Percentiles rank a stretch among this genome's conserved stretches.
Conservation (phyloP, 164 flowering plant species). For the Liquidambar formosana region DNA sequence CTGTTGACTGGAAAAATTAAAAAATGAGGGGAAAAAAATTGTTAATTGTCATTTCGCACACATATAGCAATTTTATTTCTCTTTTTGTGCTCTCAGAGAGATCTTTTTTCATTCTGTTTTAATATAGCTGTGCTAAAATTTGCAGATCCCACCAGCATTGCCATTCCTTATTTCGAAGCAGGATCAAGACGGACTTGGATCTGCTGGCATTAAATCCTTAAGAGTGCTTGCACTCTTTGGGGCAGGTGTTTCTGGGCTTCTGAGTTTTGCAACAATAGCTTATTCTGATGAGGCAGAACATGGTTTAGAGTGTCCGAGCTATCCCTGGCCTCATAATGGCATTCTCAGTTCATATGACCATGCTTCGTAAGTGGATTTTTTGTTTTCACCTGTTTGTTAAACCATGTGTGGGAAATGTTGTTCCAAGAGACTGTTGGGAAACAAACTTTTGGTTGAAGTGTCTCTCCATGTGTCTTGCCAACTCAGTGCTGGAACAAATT, state of each 20-base stretch:
- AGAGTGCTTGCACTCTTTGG: constrained; percentile 75
- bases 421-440: not conserved
- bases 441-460: too few species aligned
- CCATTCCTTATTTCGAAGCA: constrained; percentile 50
- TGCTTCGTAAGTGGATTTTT: constrained; percentile 61
- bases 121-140: too few species aligned
- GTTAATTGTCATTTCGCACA: too few species aligned
- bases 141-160: constrained; percentile 55
- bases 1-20: too few species aligned
- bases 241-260: constrained; percentile 55
- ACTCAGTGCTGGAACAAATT: too few species aligned
- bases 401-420: not conserved
- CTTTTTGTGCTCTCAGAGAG: too few species aligned
- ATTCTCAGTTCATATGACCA: constrained; percentile 96
- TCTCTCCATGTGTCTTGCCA: too few species aligned
- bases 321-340: constrained; percentile 96
- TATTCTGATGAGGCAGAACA: constrained; percentile 96
- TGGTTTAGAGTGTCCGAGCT: constrained; percentile 68
- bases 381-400: constrained; percentile 1
- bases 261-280: constrained; percentile 46
- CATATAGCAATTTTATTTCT: too few species aligned
- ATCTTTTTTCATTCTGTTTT: too few species aligned
- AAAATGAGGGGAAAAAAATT: too few species aligned
- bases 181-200: constrained; percentile 49
- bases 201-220: constrained; percentile 51